Conservation (phyloP, 306 rosid genomes). For the Amphicarpaea edgeworthii region DNA sequence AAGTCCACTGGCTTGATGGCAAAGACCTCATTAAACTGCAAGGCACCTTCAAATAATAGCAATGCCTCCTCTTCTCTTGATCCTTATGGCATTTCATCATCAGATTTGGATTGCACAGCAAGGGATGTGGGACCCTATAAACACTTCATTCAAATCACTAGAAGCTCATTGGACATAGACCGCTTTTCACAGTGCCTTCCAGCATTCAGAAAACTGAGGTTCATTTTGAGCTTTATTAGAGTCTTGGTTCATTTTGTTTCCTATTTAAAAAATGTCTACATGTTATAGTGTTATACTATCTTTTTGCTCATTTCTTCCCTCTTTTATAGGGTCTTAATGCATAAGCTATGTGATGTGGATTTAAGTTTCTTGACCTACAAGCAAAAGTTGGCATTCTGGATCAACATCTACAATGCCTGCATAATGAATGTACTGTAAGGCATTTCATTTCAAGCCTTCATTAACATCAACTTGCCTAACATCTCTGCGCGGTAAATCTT, state of each 20-base stretch:
- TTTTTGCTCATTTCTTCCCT: not conserved
- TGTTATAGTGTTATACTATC: not conserved
- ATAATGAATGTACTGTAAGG: conserved; percentile 99
- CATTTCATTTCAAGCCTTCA: conserved; percentile 50
- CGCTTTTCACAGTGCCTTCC: conserved; percentile 57
- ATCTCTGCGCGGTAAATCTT: conserved; percentile 3
- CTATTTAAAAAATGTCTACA: conserved; percentile 1
- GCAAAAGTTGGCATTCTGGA: conserved; percentile 96
- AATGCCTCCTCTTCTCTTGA: conserved; percentile 56
- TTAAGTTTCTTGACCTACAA: conserved; percentile 80
- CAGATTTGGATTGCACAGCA: conserved; percentile 65
- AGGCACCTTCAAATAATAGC: conserved; percentile 63
- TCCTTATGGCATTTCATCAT: conserved; percentile 73
- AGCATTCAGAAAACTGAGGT: conserved; percentile 72
- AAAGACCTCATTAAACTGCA: conserved; percentile 68
- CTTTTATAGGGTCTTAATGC: conserved; percentile 66
- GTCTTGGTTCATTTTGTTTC: not conserved
- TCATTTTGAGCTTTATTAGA: conserved; percentile 12
- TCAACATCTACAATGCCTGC: conserved; percentile 92
- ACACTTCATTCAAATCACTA: conserved; percentile 78
- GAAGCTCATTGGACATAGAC: conserved; percentile 57
- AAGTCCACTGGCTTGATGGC: conserved; percentile 69
- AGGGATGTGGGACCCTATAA: conserved; percentile 83
- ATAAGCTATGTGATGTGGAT: conserved; percentile 68
- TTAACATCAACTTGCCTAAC: not conserved